Base-by-base conservation (phyloP, 2,329 filamentous ascomycete species). In the Penicillium sp. region DNA sequence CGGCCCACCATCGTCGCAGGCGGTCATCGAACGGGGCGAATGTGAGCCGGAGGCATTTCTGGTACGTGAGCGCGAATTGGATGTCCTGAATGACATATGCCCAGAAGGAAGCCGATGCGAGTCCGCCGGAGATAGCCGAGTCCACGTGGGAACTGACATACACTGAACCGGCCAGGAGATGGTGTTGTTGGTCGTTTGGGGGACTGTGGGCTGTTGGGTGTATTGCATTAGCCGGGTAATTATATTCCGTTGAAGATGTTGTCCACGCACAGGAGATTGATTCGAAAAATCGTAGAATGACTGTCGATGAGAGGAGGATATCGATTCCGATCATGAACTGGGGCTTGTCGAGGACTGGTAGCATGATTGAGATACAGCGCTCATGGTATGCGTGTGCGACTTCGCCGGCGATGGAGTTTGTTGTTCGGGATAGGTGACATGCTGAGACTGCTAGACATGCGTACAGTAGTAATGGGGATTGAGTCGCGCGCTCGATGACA, bases 31-130 rank as follows among this genome's bases (percentile, higher is more conserved):
- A 72, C 2, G 70, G 67, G 10, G 64, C 66, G 44, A 71, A 64
- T 7, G 65, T 64, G 16, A 73, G 51, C 26, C 70, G 66, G 11
- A 73, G 62, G 38, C 70, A 67, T 55, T 68, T 70, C 20, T 67
- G 68, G 50, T 67, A 69, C 11, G 66, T 67, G 47, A 73, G 58
- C 5, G 69, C 69, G 55, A 70, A 70, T 40, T 72, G 70, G 20
- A 73, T 70, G 53, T 73, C 70, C 50, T 73, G 70, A 58, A 71
- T 69, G 3, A 73, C 69, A 45, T 71, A 73, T 11, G 69, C 63
- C 70, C 70, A 73, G 56, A 73, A 73, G 0, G 70, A 71, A 24
- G 70, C 68, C 20, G 70, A 70, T 1, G 70, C 66, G 18, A 73
- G 67, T 8, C 69, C 69, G 7, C 66, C 66, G 5, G 68, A 69